Conservation (phyloP, 2,329 filamentous ascomycete species). For the Aciculosporium take region DNA sequence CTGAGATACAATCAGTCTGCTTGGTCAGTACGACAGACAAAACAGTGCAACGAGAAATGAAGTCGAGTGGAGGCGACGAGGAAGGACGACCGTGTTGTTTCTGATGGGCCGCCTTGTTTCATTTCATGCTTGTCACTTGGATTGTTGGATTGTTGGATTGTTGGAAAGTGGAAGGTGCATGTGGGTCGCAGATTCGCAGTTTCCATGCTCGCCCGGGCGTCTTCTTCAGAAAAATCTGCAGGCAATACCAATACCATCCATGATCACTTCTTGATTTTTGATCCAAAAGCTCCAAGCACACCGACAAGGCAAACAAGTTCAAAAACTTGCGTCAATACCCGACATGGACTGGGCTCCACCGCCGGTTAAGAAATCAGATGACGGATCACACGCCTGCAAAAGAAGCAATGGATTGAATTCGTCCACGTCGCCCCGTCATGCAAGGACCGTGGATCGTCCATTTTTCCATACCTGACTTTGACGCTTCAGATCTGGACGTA, state of each 20-base stretch:
- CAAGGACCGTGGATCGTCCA: not conserved
- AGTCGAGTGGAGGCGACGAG: not conserved
- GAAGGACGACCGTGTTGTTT: not conserved
- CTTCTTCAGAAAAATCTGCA: not conserved
- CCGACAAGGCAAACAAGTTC: not conserved
- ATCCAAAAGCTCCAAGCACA: not conserved
- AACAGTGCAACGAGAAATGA: not conserved
- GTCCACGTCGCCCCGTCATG: constrained; percentile 1
- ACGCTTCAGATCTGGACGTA: not conserved
- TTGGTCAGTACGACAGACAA: not conserved
- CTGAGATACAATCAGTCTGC: not conserved
- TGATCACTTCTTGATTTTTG: too few species aligned
- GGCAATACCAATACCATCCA: too few species aligned
- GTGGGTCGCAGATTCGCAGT: not conserved
- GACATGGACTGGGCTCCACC: not conserved
- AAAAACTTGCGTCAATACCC: not conserved
- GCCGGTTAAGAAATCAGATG: not conserved
- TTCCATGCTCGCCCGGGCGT: too few species aligned
- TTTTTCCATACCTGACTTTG: not conserved
- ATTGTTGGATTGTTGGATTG: too few species aligned
- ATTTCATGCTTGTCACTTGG: not conserved
- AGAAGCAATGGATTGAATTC: not conserved
- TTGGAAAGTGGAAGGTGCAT: not conserved
- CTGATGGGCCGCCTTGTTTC: not conserved
- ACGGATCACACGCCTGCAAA: not conserved